Evolutionary conservation across 2,329 filamentous ascomycete species (phyloP), one percentile per base, ranked within the genome.

Genomic region (Alternaria arbusti): DNA sequence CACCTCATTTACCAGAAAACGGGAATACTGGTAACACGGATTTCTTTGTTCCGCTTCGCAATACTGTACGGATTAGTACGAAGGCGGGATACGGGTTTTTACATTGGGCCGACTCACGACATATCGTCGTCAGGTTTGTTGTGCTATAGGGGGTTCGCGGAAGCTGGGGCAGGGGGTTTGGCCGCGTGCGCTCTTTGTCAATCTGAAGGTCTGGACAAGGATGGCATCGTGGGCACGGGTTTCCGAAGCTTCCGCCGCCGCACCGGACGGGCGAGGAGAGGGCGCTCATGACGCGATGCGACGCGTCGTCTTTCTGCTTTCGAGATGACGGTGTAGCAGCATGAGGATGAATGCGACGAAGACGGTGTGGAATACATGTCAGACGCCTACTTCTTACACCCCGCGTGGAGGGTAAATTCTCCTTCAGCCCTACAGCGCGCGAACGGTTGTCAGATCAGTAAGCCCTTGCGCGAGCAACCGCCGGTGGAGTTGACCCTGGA

Each of bases 381-480:
- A 46, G 54, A 47, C 28, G 17, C 40, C 36, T 20, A 56, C 49
- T 52, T 52, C 20, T 56, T 46, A 56, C 54, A 56, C 32, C 61
- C 67, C 68, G 62, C 62, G 68, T 68, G 67, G 68, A 61, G 44
- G 54, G 46, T 30, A 46, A 28, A 45, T 28, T 54, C 54, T 50
- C 46, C 59, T 22, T 65, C 66, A 72, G 69, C 70, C 70, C 66
- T 72, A 65, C 59, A 54, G 28, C 50, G 46, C 65, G 62, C 65
- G 43, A 47, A 22, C 54, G 44, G 66, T 66, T 65, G 61, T 70
- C 65, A 64, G 67, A 62, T 64, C 62, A 60, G 71, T 74, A 69
- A 74, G 71, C 71, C 67, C 70, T 73, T 72, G 70, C 61, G 70
- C 70, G 68, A 63, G 63, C 51, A 65, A 66, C 70, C 71, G 71